Conservation (phyloP, 306 rosid species). For the Fagus crenata region DNA sequence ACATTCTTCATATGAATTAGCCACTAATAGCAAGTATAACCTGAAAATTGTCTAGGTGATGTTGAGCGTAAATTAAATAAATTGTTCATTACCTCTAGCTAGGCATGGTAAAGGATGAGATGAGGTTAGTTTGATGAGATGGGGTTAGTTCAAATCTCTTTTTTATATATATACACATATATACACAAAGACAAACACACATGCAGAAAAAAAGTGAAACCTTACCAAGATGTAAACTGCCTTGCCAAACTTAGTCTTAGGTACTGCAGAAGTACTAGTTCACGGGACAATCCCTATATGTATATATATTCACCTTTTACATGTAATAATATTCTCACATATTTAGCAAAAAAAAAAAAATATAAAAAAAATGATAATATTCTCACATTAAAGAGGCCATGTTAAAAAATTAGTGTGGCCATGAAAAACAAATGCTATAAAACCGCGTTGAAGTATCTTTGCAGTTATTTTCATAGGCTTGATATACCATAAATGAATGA, state of each 20-base stretch:
- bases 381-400: constrained; percentile 1
- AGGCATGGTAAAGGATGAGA: background rate
- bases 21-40: background rate
- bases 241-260: constrained; percentile 1
- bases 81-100: background rate
- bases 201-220: background rate
- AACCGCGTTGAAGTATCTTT: constrained; percentile 32
- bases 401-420: constrained; percentile 15
- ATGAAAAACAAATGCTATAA: constrained; percentile 9
- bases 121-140: background rate
- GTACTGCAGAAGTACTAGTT: constrained; percentile 11
- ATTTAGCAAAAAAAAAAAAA: no score
- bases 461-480: constrained; percentile 14
- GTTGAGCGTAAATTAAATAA: background rate
- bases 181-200: no score
- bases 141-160: background rate
- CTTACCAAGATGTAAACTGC: background rate
- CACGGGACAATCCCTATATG: constrained; percentile 21
- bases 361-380: background rate
- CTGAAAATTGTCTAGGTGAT: background rate
- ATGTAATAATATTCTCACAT: constrained; percentile 34
- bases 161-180: no score
- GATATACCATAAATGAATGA: background rate
- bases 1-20: background rate
- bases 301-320: constrained; percentile 26